A percentile compares a stretch with the other conserved stretches of the same genome.
Evolutionary conservation across 2,329 filamentous ascomycete genomes (phyloP).

Genomic region (Dactylellina haptotyla): DNA sequence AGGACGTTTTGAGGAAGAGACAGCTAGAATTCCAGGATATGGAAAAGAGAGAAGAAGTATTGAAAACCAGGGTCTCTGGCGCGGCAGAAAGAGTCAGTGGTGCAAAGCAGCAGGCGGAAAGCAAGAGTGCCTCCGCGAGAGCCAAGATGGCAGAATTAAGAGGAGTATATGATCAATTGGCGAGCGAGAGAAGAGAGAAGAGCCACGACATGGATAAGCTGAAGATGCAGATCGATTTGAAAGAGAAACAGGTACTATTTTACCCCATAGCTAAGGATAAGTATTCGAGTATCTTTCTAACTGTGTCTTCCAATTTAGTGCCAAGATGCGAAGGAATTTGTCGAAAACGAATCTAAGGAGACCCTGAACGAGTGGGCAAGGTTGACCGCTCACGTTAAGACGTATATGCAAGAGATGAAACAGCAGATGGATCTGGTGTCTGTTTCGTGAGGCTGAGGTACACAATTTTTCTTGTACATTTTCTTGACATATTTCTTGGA

Average conservation of each 20-base stretch:
- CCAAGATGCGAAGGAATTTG: conserved; percentile 96
- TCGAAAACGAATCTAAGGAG: conserved; percentile 89
- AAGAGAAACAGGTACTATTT: conserved; percentile 87
- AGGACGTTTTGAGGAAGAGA: conserved; percentile 86
- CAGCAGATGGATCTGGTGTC: conserved; percentile 70
- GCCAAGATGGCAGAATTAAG: conserved; percentile 90
- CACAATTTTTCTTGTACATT: not conserved
- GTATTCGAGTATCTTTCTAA: conserved; percentile 49
- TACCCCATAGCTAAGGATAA: not conserved
- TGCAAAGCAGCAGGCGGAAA: conserved; percentile 79
- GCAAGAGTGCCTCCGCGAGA: conserved; percentile 83
- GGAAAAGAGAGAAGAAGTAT: conserved; percentile 83
- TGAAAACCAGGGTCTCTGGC: conserved; percentile 82
- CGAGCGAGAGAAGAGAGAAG: conserved; percentile 85
- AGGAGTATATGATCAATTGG: conserved; percentile 79
- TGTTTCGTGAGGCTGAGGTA: conserved; percentile 59
- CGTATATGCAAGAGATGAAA: conserved; percentile 99
- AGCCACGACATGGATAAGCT: conserved; percentile 90
- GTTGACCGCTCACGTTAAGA: conserved; percentile 94
- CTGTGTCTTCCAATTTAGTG: conserved; percentile 70
- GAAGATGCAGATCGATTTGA: conserved; percentile 94
- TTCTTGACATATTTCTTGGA: not conserved
- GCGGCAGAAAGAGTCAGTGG: conserved; percentile 88
- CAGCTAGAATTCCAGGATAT: conserved; percentile 91
- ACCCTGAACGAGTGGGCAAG: conserved; percentile 96